A percentile compares a stretch with the other conserved stretches of the same genome.
Conservation (phyloP, 2,329 filamentous ascomycete species). For the Penicillium crustosum region DNA sequence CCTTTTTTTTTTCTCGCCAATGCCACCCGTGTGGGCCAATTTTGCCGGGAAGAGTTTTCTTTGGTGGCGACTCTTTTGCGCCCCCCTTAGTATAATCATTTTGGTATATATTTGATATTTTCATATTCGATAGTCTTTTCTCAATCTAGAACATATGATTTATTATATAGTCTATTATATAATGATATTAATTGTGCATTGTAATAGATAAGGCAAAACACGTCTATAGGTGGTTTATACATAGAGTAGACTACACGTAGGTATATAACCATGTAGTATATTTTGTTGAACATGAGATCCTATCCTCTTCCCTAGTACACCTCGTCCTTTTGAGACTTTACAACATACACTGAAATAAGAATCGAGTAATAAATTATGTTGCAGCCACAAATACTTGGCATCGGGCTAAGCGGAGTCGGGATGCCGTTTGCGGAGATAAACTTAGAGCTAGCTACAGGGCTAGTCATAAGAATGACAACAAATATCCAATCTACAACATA, state of each 20-base stretch:
- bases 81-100: background rate
- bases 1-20: background rate
- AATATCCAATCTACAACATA: background rate
- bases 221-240: background rate
- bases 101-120: background rate
- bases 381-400: background rate
- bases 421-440: slow-evolving; percentile 6
- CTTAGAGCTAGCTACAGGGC: background rate
- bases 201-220: background rate
- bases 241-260: background rate
- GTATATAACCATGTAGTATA: too few species aligned
- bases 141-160: background rate
- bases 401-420: background rate
- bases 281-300: background rate
- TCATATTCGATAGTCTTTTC: background rate
- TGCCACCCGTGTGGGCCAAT: slow-evolving; percentile 5
- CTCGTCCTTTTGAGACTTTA: background rate
- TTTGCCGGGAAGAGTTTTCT: slow-evolving; percentile 8
- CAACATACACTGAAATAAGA: background rate
- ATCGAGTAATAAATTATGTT: background rate
- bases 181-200: background rate
- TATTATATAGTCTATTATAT: background rate
- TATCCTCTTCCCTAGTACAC: background rate
- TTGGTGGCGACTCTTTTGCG: background rate
- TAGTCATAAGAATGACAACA: slow-evolving; percentile 1